A percentile compares a stretch with the other conserved stretches of the same genome.
These are phyloP conservation scores for Scenedesmus sp. DNA, from an alignment of 163 green algal genomes.

Conservation along the genomic window DNA sequence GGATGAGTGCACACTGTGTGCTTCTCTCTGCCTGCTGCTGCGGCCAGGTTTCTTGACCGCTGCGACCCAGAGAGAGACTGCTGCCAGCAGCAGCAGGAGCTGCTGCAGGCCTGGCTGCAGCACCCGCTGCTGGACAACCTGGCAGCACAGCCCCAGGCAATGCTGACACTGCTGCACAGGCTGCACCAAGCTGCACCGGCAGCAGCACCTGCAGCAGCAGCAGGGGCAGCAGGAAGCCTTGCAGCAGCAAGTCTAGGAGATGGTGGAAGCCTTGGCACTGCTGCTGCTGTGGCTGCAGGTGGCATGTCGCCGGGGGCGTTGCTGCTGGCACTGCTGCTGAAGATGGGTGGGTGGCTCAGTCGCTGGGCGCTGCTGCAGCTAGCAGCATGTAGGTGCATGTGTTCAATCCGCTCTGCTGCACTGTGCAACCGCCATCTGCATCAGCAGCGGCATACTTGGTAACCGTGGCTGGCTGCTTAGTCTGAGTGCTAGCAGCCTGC, in stretches of 20 bases:
- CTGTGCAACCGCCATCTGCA: neutral
- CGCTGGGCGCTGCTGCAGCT: neutral
- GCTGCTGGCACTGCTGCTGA: constrained; percentile 40
- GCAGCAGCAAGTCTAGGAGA: neutral
- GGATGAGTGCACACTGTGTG: neutral
- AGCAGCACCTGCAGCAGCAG: neutral
- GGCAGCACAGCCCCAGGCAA: neutral
- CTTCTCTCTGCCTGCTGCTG: neutral
- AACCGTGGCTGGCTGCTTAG: too few relatives aligned
- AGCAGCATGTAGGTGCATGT: neutral
- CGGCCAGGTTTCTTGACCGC: constrained; percentile 30
- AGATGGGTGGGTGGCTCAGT: neutral
- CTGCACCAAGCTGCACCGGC: constrained; percentile 3
- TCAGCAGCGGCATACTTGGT: too few relatives aligned
- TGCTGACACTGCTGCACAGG: constrained; percentile 20
- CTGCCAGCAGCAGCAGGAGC: neutral
- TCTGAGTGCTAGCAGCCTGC: too few relatives aligned
- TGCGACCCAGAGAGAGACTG: constrained; percentile 11
- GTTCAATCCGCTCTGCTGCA: neutral
- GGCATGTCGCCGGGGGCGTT: constrained; percentile 28
- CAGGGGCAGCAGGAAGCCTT: neutral
- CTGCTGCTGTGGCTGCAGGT: neutral
- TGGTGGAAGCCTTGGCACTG: neutral
- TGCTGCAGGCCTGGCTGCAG: constrained; percentile 29
- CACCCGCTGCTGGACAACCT: constrained; percentile 39